phyloP scores from a whole-genome alignment of 257 asterid genomes.

The Solanum appendiculatum region DNA sequence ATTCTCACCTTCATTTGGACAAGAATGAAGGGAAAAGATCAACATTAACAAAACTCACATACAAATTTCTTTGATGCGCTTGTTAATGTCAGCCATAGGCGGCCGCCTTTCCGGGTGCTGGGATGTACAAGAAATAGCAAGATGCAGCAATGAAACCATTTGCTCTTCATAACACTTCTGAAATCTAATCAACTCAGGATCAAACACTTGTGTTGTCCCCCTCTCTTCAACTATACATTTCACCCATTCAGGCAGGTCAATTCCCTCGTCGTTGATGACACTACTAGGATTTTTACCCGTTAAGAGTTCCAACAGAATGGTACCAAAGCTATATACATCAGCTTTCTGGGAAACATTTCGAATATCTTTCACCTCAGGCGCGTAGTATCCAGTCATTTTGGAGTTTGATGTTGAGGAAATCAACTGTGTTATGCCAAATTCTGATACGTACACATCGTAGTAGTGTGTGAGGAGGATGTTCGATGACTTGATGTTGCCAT shows the following conservation, averaged over 20 bases:
- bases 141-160: slow-evolving; percentile 26
- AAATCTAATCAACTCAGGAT: slow-evolving; percentile 17
- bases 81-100: slow-evolving; percentile 20
- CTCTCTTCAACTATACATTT: slow-evolving; percentile 18
- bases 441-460: slow-evolving; percentile 25
- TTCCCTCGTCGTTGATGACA: slow-evolving; percentile 24
- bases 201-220: slow-evolving; percentile 29
- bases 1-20: neutral
- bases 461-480: slow-evolving; percentile 36
- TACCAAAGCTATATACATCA: slow-evolving; percentile 46
- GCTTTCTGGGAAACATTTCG: slow-evolving; percentile 29
- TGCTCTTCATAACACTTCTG: slow-evolving; percentile 18
- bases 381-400: slow-evolving; percentile 23
- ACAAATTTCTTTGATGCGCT: slow-evolving; percentile 14
- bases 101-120: slow-evolving; percentile 30
- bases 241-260: slow-evolving; percentile 40
- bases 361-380: slow-evolving; percentile 41
- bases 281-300: slow-evolving; percentile 28
- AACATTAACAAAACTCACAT: neutral
- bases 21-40: neutral
- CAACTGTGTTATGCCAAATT: slow-evolving; percentile 36
- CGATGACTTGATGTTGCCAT: slow-evolving; percentile 60
- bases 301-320: slow-evolving; percentile 34
- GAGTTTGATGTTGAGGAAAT: slow-evolving; percentile 13
- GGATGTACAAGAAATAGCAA: slow-evolving; percentile 41